Evolutionary conservation across 2,329 filamentous ascomycete species (phyloP).

Genomic region (Fragosphaeria purpurea): DNA sequence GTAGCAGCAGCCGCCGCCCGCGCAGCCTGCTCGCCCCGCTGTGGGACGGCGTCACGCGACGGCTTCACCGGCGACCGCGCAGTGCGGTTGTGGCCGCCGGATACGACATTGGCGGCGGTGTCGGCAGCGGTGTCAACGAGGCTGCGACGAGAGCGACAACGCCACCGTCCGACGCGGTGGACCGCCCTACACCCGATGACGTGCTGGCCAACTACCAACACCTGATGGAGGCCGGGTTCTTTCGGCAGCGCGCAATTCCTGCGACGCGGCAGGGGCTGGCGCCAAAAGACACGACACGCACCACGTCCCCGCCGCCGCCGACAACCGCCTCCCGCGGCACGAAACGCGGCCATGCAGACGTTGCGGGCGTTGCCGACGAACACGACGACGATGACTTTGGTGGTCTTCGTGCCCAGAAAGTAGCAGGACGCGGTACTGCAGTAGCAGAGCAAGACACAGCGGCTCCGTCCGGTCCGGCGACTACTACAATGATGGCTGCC

Average conservation of each 20-base stretch:
- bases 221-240: constrained; percentile 48
- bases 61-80: constrained; percentile 14
- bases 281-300: background rate
- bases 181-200: constrained; percentile 35
- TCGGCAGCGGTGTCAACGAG: background rate
- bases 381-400: constrained; percentile 13
- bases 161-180: background rate
- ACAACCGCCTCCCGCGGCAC: constrained; percentile 25
- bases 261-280: constrained; percentile 39
- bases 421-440: no score
- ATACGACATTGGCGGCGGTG: background rate
- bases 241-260: constrained; percentile 46
- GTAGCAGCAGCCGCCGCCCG: constrained; percentile 6
- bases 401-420: no score
- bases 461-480: no score
- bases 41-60: constrained; percentile 23
- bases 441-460: no score
- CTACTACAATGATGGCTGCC: no score
- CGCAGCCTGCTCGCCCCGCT: constrained; percentile 21
- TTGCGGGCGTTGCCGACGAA: constrained; percentile 5
- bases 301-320: constrained; percentile 9
- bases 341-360: constrained; percentile 35
- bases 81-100: background rate
- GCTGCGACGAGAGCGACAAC: background rate
- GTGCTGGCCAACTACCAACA: constrained; percentile 47